Percentiles rank a stretch among this genome's conserved stretches.
Evolutionary conservation across 495 filamentous ascomycete species (phyloP).

Genomic region (Talaromyces borbonicus): DNA sequence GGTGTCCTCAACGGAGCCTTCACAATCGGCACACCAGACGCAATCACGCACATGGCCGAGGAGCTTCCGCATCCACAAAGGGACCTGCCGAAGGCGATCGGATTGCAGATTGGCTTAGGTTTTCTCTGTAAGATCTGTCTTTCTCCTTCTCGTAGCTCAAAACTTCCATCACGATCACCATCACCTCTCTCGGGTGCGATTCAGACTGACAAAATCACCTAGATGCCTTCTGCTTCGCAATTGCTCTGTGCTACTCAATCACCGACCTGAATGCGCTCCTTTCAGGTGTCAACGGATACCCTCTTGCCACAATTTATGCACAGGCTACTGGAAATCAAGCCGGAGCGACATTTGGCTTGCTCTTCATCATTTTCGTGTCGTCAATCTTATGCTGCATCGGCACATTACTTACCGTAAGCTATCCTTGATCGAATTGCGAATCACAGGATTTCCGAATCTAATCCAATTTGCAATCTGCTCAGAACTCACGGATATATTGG

Average conservation of each 20-base stretch:
- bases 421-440: background rate
- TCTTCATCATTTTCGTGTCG: conserved; percentile 41
- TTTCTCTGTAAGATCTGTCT: conserved; percentile 13
- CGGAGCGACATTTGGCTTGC: conserved; percentile 50
- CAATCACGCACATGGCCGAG: conserved; percentile 63
- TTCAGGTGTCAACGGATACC: conserved; percentile 48
- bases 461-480: background rate
- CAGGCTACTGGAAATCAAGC: conserved; percentile 56
- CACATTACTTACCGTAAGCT: conserved; percentile 5
- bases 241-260: conserved; percentile 61
- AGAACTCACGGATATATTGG: conserved; percentile 54
- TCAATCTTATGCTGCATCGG: background rate
- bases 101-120: conserved; percentile 25
- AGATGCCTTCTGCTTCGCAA: conserved; percentile 49
- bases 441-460: background rate
- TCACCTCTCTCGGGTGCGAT: no score
- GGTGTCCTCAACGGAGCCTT: conserved; percentile 72
- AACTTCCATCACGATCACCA: no score
- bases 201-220: background rate
- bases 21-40: conserved; percentile 64
- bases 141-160: conserved; percentile 9
- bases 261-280: conserved; percentile 52
- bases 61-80: conserved; percentile 54
- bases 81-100: conserved; percentile 51
- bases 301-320: conserved; percentile 60